phyloP scores from a whole-genome alignment of 352 stramenopile species.

The Pythium aristosporum region DNA sequence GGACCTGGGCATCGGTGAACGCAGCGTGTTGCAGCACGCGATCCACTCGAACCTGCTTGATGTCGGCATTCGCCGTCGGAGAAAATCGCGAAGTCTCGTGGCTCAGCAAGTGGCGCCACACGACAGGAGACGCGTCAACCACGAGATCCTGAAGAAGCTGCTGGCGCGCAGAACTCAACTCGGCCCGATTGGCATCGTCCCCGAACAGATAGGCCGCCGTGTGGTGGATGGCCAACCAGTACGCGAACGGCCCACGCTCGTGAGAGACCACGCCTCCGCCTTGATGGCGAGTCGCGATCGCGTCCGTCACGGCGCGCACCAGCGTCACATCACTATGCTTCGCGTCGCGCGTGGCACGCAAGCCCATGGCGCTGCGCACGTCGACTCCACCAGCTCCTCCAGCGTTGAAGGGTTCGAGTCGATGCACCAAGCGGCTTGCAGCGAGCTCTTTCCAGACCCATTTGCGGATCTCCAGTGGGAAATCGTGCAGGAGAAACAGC shows the following conservation, averaged over 20 bases:
- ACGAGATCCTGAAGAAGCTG: conserved; percentile 45
- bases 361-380: conserved; percentile 30
- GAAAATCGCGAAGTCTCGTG: conserved; percentile 32
- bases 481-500: conserved; percentile 57
- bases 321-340: conserved; percentile 39
- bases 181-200: conserved; percentile 14
- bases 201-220: conserved; percentile 55
- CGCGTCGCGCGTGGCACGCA: conserved; percentile 32
- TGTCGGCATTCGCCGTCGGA: background rate
- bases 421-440: conserved; percentile 48
- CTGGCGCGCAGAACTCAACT: conserved; percentile 50
- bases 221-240: conserved; percentile 60
- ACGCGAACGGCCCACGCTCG: conserved; percentile 47
- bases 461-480: conserved; percentile 51
- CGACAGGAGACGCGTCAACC: conserved; percentile 23
- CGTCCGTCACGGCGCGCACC: conserved; percentile 48
- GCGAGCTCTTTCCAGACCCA: conserved; percentile 75
- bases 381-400: conserved; percentile 8
- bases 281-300: conserved; percentile 30
- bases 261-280: conserved; percentile 24
- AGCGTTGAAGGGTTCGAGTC: conserved; percentile 38
- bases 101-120: conserved; percentile 59
- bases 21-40: conserved; percentile 15
- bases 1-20: conserved; percentile 1
- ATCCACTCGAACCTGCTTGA: conserved; percentile 19